Base-by-base conservation (phyloP, 2,329 filamentous ascomycete genomes). In the Colletotrichum tamarilloi region DNA sequence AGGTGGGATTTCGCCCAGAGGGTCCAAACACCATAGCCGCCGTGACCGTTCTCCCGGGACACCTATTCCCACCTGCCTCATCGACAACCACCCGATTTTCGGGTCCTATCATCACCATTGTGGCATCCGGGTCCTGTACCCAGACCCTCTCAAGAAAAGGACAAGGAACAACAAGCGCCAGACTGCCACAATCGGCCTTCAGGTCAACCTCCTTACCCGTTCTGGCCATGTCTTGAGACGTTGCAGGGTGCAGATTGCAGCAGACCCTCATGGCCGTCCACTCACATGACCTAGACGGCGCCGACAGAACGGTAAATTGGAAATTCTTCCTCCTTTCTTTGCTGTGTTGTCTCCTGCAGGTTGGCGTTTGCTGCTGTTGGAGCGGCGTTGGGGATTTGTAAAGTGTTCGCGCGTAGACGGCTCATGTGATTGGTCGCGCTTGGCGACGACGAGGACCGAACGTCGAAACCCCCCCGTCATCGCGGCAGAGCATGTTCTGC, bases 351-450 rank as follows among this genome's bases (percentile, higher is more conserved):
- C 62, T 70, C 19, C 60, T 71, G 71, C 67, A 60, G 56, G 28
- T 42, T 35, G 22, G n/a, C 38, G 67, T 65, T 64, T 26, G 67
- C 63, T 49, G 42, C 1, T 49, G 69, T 59, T 72, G 55, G 14
- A 49, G 42, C 42, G 19, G 52, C 35, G 35, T 66, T 35, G 19
- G 28, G 14, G 14, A 6, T 32, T 12, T 60, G 24, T n/a, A 6
- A 24, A 22, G 63, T 49, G 53, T 28, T 49, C 71, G 71, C 71
- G 71, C 71, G 71, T 73, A 73, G 56, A n/a, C 19, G 46, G 14
- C 49, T 26, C 56, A 28, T 59, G 46, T 62, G 46, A 73, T 73
- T 73, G 71, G 71, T 22, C 16, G 35, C 56, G 24, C 26, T 72
- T 73, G 71, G 67, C 71, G 67, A 73, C 67, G 28, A 57, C 22